Percentiles rank a stretch among this genome's conserved stretches.
These are phyloP conservation scores for Kernera saxatilis DNA, from an alignment of 345 rosid genomes.

Conservation along the genomic window DNA sequence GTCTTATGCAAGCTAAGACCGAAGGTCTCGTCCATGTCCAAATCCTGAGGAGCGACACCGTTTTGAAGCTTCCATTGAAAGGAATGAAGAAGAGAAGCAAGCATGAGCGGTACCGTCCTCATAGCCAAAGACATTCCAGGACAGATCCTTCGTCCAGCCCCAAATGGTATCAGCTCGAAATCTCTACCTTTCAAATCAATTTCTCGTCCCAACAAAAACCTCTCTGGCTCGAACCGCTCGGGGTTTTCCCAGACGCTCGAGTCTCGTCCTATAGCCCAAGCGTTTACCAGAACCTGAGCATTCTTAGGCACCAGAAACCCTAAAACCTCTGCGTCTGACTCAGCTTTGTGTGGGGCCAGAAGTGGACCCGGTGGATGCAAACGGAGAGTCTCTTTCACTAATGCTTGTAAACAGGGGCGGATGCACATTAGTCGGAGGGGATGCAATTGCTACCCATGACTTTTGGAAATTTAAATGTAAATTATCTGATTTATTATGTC, in stretches of 20 bases:
- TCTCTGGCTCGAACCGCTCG: conserved; percentile 26
- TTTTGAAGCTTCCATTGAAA: not conserved
- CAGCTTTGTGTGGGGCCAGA: conserved; percentile 11
- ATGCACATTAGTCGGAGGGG: no score
- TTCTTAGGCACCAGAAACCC: conserved; percentile 8
- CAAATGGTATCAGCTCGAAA: not conserved
- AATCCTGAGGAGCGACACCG: not conserved
- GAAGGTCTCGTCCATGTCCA: not conserved
- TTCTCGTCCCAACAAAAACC: not conserved
- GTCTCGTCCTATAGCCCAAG: conserved; percentile 39
- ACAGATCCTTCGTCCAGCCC: conserved; percentile 7
- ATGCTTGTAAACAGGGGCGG: conserved; percentile 19
- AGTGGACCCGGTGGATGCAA: conserved; percentile 22
- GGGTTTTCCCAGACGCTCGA: conserved; percentile 25
- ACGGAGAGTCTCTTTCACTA: conserved; percentile 22
- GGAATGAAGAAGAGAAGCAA: conserved; percentile 23
- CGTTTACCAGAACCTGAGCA: conserved; percentile 20
- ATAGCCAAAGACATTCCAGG: conserved; percentile 26
- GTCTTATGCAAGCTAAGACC: not conserved
- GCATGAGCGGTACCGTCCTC: conserved; percentile 4
- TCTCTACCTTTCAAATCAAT: not conserved
- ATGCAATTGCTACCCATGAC: no score
- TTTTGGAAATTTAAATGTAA: no score
- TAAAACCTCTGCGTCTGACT: not conserved
- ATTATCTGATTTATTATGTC: no score